A percentile compares a stretch with the other conserved stretches of the same genome.
Conservation (phyloP, 169 alveolate species). For the Fabrea salina region DNA sequence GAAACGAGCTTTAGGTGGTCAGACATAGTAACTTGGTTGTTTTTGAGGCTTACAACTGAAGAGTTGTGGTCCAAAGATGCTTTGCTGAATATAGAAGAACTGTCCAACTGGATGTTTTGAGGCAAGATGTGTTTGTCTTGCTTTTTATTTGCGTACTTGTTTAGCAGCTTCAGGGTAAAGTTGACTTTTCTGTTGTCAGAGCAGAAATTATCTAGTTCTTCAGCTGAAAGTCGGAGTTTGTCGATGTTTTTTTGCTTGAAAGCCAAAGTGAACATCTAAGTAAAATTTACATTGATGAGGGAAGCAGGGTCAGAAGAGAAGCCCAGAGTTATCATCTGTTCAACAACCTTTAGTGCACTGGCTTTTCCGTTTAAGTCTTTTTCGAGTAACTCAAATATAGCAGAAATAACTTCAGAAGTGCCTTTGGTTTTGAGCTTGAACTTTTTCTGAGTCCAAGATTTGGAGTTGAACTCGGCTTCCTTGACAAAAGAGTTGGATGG, state of each 20-base stretch:
- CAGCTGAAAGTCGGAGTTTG: neutral
- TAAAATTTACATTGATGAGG: conserved; percentile 4
- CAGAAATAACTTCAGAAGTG: neutral
- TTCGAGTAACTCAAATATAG: neutral
- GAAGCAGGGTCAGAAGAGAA: conserved; percentile 32
- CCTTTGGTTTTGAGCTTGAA: neutral
- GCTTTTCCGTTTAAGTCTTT: conserved; percentile 6
- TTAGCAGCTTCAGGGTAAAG: neutral
- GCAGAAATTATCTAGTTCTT: conserved; percentile 22
- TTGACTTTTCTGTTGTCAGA: conserved; percentile 16
- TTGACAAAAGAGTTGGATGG: neutral
- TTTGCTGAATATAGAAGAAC: neutral
- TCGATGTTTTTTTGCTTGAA: conserved; percentile 3
- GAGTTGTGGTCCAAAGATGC: neutral
- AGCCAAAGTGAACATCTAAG: conserved; percentile 8
- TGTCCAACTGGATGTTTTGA: neutral
- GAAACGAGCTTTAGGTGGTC: neutral
- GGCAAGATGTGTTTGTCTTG: neutral
- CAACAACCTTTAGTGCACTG: neutral
- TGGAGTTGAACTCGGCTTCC: conserved; percentile 3
- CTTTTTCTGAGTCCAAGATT: neutral
- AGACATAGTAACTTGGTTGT: neutral
- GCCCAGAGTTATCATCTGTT: conserved; percentile 9
- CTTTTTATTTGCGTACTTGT: neutral
- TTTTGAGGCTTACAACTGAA: no score